phyloP scores from a whole-genome alignment of 805 yeast species.

The Candida hungchunana region DNA sequence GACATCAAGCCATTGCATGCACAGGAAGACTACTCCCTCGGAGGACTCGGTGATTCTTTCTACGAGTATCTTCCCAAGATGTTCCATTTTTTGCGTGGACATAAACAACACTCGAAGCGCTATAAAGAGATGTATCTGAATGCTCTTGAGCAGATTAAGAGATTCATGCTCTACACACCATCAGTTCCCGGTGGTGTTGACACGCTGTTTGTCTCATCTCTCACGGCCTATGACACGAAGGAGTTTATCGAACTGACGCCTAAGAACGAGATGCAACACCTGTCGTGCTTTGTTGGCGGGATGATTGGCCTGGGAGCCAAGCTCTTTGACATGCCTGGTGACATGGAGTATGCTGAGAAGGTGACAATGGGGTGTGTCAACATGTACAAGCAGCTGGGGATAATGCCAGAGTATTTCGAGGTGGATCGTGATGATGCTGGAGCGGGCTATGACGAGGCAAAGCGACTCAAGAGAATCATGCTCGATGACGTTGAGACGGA shows the following conservation, averaged over 20 bases:
- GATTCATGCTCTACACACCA: conserved; percentile 43
- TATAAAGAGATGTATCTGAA: conserved; percentile 32
- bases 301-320: conserved; percentile 46
- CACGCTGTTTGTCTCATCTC: conserved; percentile 28
- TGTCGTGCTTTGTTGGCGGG: conserved; percentile 51
- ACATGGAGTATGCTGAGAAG: conserved; percentile 37
- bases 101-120: conserved; percentile 26
- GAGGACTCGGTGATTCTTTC: conserved; percentile 41
- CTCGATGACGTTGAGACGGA: not conserved
- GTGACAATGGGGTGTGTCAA: conserved; percentile 47
- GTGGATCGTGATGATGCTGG: conserved; percentile 26
- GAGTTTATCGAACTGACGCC: conserved; percentile 18
- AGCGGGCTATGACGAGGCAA: conserved; percentile 18
- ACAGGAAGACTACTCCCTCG: conserved; percentile 30
- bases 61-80: conserved; percentile 49
- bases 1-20: conserved; percentile 15
- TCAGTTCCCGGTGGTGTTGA: conserved; percentile 37
- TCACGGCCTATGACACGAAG: conserved; percentile 24
- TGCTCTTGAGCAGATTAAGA: conserved; percentile 35
- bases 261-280: conserved; percentile 40
- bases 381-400: conserved; percentile 37
- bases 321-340: conserved; percentile 33
- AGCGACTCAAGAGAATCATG: conserved; percentile 6
- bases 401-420: conserved; percentile 40
- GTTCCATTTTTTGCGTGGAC: conserved; percentile 38